Conservation (phyloP, 345 rosid genomes). For the Salix arbutifolia region DNA sequence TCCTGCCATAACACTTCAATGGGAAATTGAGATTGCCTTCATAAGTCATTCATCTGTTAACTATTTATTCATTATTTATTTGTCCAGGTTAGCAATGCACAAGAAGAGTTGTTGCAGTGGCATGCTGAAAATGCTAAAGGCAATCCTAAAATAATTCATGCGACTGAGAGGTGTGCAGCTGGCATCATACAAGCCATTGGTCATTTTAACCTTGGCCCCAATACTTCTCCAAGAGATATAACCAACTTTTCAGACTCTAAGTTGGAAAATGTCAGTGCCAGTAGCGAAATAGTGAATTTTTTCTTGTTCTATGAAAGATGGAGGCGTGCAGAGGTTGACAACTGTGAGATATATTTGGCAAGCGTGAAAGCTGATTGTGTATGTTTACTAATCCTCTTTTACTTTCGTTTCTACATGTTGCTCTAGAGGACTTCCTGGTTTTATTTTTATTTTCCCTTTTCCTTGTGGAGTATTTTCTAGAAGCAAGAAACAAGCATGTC, state of each 20-base stretch:
- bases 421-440: background rate
- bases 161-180: conserved; percentile 81
- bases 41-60: background rate
- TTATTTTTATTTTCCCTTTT: background rate
- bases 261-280: conserved; percentile 38
- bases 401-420: background rate
- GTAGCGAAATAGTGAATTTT: conserved; percentile 62
- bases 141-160: conserved; percentile 78
- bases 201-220: conserved; percentile 83
- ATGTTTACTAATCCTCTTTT: conserved; percentile 28
- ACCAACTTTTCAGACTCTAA: conserved; percentile 38
- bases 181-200: conserved; percentile 94
- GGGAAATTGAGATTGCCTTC: conserved; percentile 1
- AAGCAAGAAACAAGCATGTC: background rate
- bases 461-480: background rate
- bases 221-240: conserved; percentile 78
- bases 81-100: conserved; percentile 85
- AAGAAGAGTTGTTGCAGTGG: conserved; percentile 96
- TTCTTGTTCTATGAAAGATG: conserved; percentile 79
- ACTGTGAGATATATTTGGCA: conserved; percentile 55
- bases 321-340: conserved; percentile 88
- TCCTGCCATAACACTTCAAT: background rate
- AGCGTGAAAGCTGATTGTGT: conserved; percentile 68
- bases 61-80: background rate
- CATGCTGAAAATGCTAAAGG: conserved; percentile 75